Base-by-base conservation (phyloP, 2,329 filamentous ascomycete genomes). In the Hypoxylon sp. region DNA sequence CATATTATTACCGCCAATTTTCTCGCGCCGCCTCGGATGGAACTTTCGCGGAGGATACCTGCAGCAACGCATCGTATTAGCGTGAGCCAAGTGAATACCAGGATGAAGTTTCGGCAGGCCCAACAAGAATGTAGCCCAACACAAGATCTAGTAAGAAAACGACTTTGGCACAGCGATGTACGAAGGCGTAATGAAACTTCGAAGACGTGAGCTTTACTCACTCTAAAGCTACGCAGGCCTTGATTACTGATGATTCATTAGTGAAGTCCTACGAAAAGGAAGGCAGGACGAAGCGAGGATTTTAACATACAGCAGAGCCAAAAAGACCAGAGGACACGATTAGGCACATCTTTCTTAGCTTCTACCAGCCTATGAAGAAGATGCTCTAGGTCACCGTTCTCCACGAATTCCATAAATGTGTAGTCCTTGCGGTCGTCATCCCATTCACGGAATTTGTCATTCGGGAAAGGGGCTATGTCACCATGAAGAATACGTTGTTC, bases 11-110 rank as follows among this genome's bases (percentile, higher is more conserved):
- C 22, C 24, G 22, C 14, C 38, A 40, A n/a, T 1, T 11, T 3
- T 24, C 3, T 58, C 46, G 24, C 44, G 60, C 20, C 71, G 59
- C 20, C 44, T 54, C 11, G 69, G 69, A 42, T 72, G 71, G 52
- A 70, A 73, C 36, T 71, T 70, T 8, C 61, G 66, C n/a, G 63
- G 64, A 9, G 71, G 71, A 24, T 68, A 74, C 54, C 68, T 73
- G 11, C 12, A 38, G 46, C 1, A 28, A 1, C 4, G 14, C 44
- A 24, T 64, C 2, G 22, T 6, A 16, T 61, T 33, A 73, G 64
- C 20, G 42, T 26, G 11, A 20, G 45, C 26, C 12, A 3, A 38
- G 24, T n/a, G 26, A 20, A n/a, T 44, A 20, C 14, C 18, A 4
- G 6, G 16, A 11, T 26, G 18, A 14, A 36, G 18, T 7, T 24